Conservation (phyloP, 1,284 basidiomycete species). For the Boletus calvinii region DNA sequence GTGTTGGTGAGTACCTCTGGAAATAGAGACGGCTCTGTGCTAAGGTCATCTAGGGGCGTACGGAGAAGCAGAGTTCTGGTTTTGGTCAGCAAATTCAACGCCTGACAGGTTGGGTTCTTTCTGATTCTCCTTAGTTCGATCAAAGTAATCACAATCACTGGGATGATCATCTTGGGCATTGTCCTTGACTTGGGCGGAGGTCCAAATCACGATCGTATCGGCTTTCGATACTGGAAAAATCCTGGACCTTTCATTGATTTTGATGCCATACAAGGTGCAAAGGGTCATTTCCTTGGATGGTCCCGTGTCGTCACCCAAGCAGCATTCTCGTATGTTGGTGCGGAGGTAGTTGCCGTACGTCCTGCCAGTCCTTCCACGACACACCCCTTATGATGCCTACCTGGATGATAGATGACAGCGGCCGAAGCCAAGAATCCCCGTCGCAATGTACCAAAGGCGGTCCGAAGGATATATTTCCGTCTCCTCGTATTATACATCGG, state of each 20-base stretch:
- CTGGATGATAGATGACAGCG: slow-evolving; percentile 41
- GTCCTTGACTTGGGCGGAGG: slow-evolving; percentile 42
- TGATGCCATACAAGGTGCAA: slow-evolving; percentile 25
- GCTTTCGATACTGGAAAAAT: slow-evolving; percentile 46
- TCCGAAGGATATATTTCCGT: slow-evolving; percentile 51
- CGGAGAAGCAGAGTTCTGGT: slow-evolving; percentile 55
- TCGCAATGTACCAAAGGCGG: slow-evolving; percentile 37
- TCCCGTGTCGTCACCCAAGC: slow-evolving; percentile 39
- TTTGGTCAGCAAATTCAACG: slow-evolving; percentile 20
- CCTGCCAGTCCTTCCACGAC: not conserved
- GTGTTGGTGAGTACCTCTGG: slow-evolving; percentile 38
- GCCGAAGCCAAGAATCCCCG: slow-evolving; percentile 39
- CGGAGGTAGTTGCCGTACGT: slow-evolving; percentile 51
- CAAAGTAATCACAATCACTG: slow-evolving; percentile 42
- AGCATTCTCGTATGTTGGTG: slow-evolving; percentile 52
- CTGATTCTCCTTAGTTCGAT: slow-evolving; percentile 29
- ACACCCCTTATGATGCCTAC: not conserved
- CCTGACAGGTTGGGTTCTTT: not conserved
- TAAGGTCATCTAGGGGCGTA: slow-evolving; percentile 33
- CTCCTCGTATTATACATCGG: slow-evolving; percentile 51
- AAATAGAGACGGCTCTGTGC: not conserved
- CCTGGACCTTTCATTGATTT: slow-evolving; percentile 39
- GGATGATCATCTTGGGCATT: slow-evolving; percentile 42
- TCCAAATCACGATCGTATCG: slow-evolving; percentile 37
- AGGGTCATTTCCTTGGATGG: slow-evolving; percentile 45